Percentiles rank a stretch among this genome's conserved stretches.
Conservation (phyloP, 805 yeast species). For the Spathaspora hagerdaliae region DNA sequence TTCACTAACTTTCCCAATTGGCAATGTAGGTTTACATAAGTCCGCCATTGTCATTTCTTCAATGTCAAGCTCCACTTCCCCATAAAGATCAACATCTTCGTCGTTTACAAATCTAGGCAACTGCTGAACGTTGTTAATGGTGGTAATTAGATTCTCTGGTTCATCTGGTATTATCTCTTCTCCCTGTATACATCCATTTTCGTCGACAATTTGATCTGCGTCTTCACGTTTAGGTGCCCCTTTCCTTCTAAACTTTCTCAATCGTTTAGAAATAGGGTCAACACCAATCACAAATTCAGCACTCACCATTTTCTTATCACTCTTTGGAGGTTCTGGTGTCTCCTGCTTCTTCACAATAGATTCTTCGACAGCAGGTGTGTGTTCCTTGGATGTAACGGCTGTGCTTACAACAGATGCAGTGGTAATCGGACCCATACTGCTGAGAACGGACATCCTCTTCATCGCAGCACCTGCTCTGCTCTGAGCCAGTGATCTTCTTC, state of each 20-base stretch:
- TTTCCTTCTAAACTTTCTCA: constrained; percentile 25
- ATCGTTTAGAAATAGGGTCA: constrained; percentile 23
- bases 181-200: not conserved
- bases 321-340: not conserved
- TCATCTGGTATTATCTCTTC: constrained; percentile 8
- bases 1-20: constrained; percentile 61
- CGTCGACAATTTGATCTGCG: constrained; percentile 10
- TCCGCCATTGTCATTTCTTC: constrained; percentile 61
- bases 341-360: not conserved
- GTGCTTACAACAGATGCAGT: not conserved
- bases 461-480: constrained; percentile 6
- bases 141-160: constrained; percentile 21
- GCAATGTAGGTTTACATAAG: constrained; percentile 62
- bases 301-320: constrained; percentile 3
- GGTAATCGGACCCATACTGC: not conserved
- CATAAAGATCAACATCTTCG: constrained; percentile 34
- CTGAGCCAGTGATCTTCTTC: constrained; percentile 25
- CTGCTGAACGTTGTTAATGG: constrained; percentile 24
- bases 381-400: constrained; percentile 2
- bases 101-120: constrained; percentile 36
- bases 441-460: constrained; percentile 4
- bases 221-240: constrained; percentile 6
- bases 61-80: constrained; percentile 47
- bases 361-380: constrained; percentile 8
- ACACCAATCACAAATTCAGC: constrained; percentile 28